Evolutionary conservation across 2,329 filamentous ascomycete species (phyloP), one percentile per base, ranked within the genome.

Genomic region (Phyllosticta paracitricarpa): DNA sequence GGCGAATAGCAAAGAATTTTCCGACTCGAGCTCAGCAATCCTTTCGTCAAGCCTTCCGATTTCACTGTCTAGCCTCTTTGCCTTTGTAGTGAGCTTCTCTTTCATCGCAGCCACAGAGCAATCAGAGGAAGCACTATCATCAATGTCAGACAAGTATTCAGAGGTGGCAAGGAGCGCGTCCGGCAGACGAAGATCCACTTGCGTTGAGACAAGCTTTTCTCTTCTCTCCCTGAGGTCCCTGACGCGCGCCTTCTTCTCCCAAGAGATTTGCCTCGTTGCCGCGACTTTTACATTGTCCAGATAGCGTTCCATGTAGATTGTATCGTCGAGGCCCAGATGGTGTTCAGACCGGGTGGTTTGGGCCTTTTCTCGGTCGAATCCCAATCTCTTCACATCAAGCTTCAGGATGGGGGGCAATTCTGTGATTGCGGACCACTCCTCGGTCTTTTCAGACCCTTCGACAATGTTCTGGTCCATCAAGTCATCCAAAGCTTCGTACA

Each of bases 291-390:
- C 59, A 19, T 53, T 51, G 19, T 68, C 66, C 2, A 85, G 83
- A 51, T 96, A 99, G 28, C 92, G 84, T 73, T 97, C 94, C 59
- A 99, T 79, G 70, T 89, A 96, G 12, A 99, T 81, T 1, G 82
- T 86, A 65, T 94, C 87, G 4, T 88, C 86, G n/a, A 99, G 84
- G 22, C 84, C 81, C 12, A 99, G 83, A 10, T 89, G 84, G 63
- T 91, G 86, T 59, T 84, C 85, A 28, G 91, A 91, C 70, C 96
- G 96, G 68, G 79, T 82, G 2, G 83, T 80, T 61, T 81, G 81
- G 61, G 77, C 79, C 53, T 81, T 67, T 65, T 64, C 81, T 6
- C 82, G 81, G 65, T 90, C 86, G 57, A 85, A 90, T 63, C 88
- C 86, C 3, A 89, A 87, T 4, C 94, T 86, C 70, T 96, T 91